Base-by-base conservation (phyloP, 2,329 filamentous ascomycete genomes). In the Colletotrichum lindemuthianum region DNA sequence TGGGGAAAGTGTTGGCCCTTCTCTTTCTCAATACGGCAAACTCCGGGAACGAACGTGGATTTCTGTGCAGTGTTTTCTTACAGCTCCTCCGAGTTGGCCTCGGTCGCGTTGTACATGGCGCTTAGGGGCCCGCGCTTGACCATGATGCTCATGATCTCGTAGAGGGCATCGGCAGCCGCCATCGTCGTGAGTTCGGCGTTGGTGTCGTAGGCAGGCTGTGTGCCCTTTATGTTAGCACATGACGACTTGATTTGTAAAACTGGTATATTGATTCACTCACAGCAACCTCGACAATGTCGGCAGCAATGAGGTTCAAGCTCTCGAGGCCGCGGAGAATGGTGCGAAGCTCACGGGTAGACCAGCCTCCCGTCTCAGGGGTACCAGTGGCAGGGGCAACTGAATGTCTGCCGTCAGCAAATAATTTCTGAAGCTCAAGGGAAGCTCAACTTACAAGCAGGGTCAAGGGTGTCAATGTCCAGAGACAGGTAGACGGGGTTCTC, bases 381-480 rank as follows among this genome's bases (percentile, higher is more conserved):
- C 90, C 90, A 0, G 90, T 92, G 0, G 88, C 90, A 11, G 90
- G 90, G 0, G 90, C 90, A 70, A 92, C 83, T 85, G 48, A 43
- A 1, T 15, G 32, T 41, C 3, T 8, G 32, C 24, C 36, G 55
- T 73, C 37, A 72, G 60, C 37, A 32, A 4, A 16, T 41, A 36
- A 2, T 10, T 4, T 11, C 11, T 44, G 5, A 0, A 7, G 36
- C 2, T 2, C 36, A n/a, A 6, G 32, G 15, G 34, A 9, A 8
- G 6, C 8, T n/a, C 34, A 40, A 52, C 63, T 54, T 59, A 66
- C 63, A 95, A 6, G 92, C 92, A 8, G 93, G 93, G 74, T 97
- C 93, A 4, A 97, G 82, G 0, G 92, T 93, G 73, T 97, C 93
- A 70, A 97, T 97, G 73, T 97, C 93, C 50, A 96, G 89, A 7